Base-by-base conservation (phyloP, 163 green algal species). In the Scenedesmus sp. region DNA sequence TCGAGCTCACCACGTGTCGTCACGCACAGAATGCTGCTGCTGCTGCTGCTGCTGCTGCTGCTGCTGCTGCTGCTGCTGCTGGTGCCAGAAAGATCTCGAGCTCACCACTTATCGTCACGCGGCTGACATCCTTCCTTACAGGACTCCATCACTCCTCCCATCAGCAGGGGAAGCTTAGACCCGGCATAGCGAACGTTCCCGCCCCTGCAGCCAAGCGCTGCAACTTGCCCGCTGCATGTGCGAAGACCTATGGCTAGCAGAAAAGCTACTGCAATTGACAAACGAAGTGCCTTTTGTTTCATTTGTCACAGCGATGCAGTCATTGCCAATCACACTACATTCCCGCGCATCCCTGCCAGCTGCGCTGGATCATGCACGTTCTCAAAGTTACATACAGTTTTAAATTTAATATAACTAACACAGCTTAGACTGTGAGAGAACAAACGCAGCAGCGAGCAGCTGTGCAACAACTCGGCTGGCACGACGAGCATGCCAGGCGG, bases 111-210 rank as follows among this genome's bases (percentile, higher is more conserved):
- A 23, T 79, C 70, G 23, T 13, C 20, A 52, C 70, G 70, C 13
- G 70, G 70, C 70, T 79, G 23, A 79, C 70, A 79, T 79, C 70
- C 70, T 3, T 79, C 70, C 46, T 79, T 79, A 5, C 70, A 79
- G 5, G 70, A 79, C 5, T 79, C 70, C 20, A 79, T 23, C 3
- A 79, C 70, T 46, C 70, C 70, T 4, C 70, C 70, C 70, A 79
- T 79, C 12, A 79, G 70, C 70, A 79, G 20, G 2, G 70, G 70
- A 6, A 79, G 70, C 70, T 7, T 52, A 18, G 70, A 79, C 46
- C 70, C 70, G 46, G 70, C 70, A 52, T 79, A 79, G 23, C 70
- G 70, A 79, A 79, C 70, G 70, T 79, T 79, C 70, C 70, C 70
- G 70, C 70, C 46, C 5, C 13, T 52, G 70, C 70, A 79, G 23